Conservation (phyloP, 176 grass and related monocot species). For the Carex pumila region DNA sequence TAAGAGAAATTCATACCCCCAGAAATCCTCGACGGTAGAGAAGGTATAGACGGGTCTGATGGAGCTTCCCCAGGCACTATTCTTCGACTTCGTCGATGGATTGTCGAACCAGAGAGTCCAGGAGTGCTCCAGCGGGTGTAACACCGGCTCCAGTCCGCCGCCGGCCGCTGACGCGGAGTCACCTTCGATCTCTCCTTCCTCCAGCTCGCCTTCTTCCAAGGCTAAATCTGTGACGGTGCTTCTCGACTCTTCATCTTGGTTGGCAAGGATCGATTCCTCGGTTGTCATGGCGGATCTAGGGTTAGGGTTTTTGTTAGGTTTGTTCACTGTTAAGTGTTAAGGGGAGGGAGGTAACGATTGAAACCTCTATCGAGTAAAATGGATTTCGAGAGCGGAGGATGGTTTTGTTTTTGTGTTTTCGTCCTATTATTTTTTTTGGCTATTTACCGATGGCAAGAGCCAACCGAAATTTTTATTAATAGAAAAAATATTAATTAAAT, state of each 20-base stretch:
- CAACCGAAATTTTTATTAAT: too few relatives aligned
- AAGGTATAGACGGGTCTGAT: constrained; percentile 84
- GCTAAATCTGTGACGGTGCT: constrained; percentile 1
- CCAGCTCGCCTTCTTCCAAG: constrained; percentile 52
- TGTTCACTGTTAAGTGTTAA: not conserved
- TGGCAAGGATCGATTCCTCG: not conserved
- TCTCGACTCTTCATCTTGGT: constrained; percentile 27
- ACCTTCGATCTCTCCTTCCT: constrained; percentile 87
- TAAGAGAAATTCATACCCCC: constrained; percentile 37
- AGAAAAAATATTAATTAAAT: too few relatives aligned
- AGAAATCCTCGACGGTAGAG: constrained; percentile 90
- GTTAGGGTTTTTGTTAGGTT: constrained; percentile 19
- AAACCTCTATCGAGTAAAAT: not conserved
- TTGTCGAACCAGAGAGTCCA: constrained; percentile 99
- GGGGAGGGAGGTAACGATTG: not conserved
- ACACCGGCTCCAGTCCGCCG: not conserved
- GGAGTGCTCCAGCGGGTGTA: constrained; percentile 64
- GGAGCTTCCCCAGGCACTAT: constrained; percentile 63
- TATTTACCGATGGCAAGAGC: not conserved
- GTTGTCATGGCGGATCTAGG: constrained; percentile 17
- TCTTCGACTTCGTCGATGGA: constrained; percentile 47
- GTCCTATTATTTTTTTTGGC: not conserved
- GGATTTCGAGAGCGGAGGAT: not conserved
- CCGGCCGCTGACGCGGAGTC: constrained; percentile 9
- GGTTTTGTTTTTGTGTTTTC: not conserved